Percentiles rank a stretch among this genome's conserved stretches.
These are phyloP conservation scores for Syzygium malaccense DNA, from an alignment of 441 rosid genomes.

Conservation along the genomic window DNA sequence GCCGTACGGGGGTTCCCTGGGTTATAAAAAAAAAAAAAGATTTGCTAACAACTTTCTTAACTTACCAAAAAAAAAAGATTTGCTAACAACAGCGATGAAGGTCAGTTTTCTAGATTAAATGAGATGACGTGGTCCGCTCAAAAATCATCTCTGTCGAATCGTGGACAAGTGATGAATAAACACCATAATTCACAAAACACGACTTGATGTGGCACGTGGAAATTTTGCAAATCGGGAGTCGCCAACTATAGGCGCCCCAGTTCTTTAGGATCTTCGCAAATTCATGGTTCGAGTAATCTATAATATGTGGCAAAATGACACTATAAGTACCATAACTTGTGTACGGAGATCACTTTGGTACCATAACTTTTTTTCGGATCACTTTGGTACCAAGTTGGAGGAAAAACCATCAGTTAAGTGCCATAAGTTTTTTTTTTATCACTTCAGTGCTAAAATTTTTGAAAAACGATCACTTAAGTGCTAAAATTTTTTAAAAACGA, in stretches of 20 bases:
- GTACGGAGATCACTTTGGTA: no score
- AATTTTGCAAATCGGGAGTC: not conserved
- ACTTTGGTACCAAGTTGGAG: no score
- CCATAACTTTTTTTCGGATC: no score
- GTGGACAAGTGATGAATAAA: not conserved
- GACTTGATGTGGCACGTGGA: not conserved
- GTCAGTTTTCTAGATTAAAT: not conserved
- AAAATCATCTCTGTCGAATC: not conserved
- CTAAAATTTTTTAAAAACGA: no score
- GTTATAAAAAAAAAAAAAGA: no score
- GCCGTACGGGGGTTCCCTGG: no score
- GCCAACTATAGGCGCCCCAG: not conserved
- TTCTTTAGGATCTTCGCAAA: not conserved
- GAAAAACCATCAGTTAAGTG: no score
- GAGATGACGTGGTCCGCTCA: not conserved
- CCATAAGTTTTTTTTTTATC: no score
- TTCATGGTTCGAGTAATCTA: not conserved
- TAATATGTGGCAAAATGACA: no score
- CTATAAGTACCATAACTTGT: no score
- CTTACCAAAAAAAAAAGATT: not conserved
- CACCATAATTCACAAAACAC: not conserved
- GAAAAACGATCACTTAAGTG: no score
- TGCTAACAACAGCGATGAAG: not conserved
- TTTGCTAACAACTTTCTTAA: not conserved
- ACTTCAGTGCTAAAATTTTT: no score